These are phyloP conservation scores for Heritiera littoralis DNA, from an alignment of 345 rosid species.

Conservation along the genomic window DNA sequence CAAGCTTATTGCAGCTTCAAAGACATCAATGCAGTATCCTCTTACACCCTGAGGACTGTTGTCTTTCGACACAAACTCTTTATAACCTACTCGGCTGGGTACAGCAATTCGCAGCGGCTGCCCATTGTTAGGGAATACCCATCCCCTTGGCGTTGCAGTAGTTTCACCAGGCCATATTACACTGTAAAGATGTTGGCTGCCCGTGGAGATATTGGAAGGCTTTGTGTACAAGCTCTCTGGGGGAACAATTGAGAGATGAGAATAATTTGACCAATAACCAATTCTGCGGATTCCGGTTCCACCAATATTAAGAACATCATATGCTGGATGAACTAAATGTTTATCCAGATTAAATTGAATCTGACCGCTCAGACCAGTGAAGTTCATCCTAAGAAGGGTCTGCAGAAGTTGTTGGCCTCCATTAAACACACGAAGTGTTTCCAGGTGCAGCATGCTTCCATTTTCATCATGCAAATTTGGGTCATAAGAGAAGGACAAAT, in stretches of 20 bases:
- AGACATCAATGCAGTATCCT: constrained; percentile 90
- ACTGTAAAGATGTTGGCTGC: constrained; percentile 52
- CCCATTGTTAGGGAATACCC: constrained; percentile 96
- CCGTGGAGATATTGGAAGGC: constrained; percentile 50
- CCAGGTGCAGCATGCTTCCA: constrained; percentile 50
- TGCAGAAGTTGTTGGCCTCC: constrained; percentile 74
- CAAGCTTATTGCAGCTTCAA: constrained; percentile 83
- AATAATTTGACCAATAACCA: constrained; percentile 89
- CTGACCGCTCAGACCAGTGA: constrained; percentile 73
- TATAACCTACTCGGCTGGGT: constrained; percentile 70
- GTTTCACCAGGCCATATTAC: constrained; percentile 88
- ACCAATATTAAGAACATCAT: constrained; percentile 70
- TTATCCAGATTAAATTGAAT: constrained; percentile 57
- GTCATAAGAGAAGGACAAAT: constrained; percentile 65
- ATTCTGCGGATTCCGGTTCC: constrained; percentile 62
- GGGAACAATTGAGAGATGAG: constrained; percentile 67
- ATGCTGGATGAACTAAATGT: constrained; percentile 68
- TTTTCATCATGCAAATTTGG: constrained; percentile 47
- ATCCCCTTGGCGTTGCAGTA: constrained; percentile 62
- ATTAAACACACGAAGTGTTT: constrained; percentile 60
- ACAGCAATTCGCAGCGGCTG: constrained; percentile 70
- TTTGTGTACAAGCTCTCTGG: constrained; percentile 63
- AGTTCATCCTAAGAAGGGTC: constrained; percentile 54
- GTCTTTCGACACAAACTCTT: constrained; percentile 59
- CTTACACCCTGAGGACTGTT: constrained; percentile 63